A percentile compares a stretch with the other conserved stretches of the same genome.
phyloP scores from a whole-genome alignment of 208 protist species.

The Leishmania martiniquensis region DNA sequence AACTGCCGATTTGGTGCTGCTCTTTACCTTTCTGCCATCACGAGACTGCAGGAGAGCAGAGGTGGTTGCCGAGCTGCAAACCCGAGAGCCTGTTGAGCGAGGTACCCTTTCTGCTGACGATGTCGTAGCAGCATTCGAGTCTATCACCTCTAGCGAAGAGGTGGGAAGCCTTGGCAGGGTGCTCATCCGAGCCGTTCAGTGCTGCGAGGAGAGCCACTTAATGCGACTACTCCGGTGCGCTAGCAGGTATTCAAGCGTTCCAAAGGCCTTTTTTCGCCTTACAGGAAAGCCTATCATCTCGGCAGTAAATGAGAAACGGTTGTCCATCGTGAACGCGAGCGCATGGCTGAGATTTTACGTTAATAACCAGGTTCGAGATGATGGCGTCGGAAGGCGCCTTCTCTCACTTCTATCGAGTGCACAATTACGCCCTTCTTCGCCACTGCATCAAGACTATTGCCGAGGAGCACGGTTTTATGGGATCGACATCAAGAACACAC shows the following conservation, averaged over 20 bases:
- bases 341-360: conserved; percentile 75
- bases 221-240: conserved; percentile 62
- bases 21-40: conserved; percentile 15
- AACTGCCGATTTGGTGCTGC: conserved; percentile 15
- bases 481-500: conserved; percentile 6
- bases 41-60: neutral
- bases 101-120: conserved; percentile 45
- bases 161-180: conserved; percentile 48
- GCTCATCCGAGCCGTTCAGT: conserved; percentile 27
- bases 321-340: conserved; percentile 56
- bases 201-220: conserved; percentile 51
- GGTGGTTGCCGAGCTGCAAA: conserved; percentile 5
- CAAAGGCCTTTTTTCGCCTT: conserved; percentile 64
- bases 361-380: conserved; percentile 55
- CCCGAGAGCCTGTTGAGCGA: conserved; percentile 9
- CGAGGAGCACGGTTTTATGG: conserved; percentile 32
- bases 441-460: conserved; percentile 13
- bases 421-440: neutral
- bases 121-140: conserved; percentile 53
- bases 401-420: conserved; percentile 9
- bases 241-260: conserved; percentile 27
- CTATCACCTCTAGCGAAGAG: conserved; percentile 21
- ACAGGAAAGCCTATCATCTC: conserved; percentile 51
- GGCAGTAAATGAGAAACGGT: conserved; percentile 16
- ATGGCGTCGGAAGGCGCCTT: conserved; percentile 66